Percentiles rank a stretch among this genome's conserved stretches.
These are phyloP conservation scores for Toxicodendron radicans DNA, from an alignment of 345 rosid species.

Conservation along the genomic window DNA sequence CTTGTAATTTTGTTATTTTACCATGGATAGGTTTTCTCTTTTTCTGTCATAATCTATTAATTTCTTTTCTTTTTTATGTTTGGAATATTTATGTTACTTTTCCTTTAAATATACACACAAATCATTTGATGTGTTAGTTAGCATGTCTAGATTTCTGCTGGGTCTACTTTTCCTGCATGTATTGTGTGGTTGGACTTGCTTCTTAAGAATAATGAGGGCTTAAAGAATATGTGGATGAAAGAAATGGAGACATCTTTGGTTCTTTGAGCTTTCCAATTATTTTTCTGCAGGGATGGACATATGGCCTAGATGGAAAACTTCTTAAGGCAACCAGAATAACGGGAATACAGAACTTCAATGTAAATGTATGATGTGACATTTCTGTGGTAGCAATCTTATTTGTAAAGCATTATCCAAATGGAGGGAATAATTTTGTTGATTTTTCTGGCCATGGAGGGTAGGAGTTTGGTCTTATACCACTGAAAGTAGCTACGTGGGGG, in stretches of 20 bases:
- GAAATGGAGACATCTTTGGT: neutral
- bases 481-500: conserved; percentile 77
- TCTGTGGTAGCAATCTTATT: conserved; percentile 1
- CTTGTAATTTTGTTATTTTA: too few species aligned
- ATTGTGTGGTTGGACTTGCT: neutral
- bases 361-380: conserved; percentile 46
- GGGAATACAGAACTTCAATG: conserved; percentile 58
- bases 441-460: conserved; percentile 33
- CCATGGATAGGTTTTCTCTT: too few species aligned
- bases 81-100: neutral
- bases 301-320: conserved; percentile 76
- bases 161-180: neutral
- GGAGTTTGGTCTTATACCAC: conserved; percentile 81
- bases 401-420: neutral
- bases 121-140: neutral
- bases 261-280: neutral
- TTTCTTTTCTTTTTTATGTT: too few species aligned
- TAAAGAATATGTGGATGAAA: neutral
- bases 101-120: too few species aligned
- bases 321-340: conserved; percentile 69
- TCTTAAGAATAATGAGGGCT: neutral
- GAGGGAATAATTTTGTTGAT: conserved; percentile 22
- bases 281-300: conserved; percentile 79
- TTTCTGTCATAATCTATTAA: too few species aligned
- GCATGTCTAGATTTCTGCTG: neutral